These are phyloP conservation scores for Emergomyces orientalis DNA, from an alignment of 2,329 filamentous ascomycete genomes.

Conservation along the genomic window DNA sequence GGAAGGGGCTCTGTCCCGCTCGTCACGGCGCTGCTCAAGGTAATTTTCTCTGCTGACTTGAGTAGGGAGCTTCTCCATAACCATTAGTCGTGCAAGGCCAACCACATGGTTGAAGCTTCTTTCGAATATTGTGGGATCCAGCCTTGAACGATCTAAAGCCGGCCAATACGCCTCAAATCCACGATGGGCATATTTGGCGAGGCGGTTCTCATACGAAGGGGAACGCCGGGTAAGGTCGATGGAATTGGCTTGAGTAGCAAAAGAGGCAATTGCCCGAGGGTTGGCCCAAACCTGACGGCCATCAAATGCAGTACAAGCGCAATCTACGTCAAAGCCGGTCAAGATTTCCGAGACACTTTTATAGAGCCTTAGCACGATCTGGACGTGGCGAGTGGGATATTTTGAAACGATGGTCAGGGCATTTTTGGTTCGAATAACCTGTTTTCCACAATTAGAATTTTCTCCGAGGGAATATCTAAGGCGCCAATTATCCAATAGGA, in stretches of 20 bases:
- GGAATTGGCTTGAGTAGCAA: constrained; percentile 72
- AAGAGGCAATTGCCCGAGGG: constrained; percentile 66
- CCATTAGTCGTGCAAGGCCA: constrained; percentile 67
- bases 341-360: constrained; percentile 75
- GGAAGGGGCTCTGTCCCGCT: constrained; percentile 60
- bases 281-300: constrained; percentile 70
- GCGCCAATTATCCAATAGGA: not conserved
- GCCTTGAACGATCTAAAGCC: constrained; percentile 59
- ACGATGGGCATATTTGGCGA: constrained; percentile 75
- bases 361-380: constrained; percentile 80
- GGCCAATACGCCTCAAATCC: constrained; percentile 81
- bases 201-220: constrained; percentile 76
- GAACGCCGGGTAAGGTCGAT: constrained; percentile 71
- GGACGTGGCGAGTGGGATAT: constrained; percentile 73
- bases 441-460: not conserved
- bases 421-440: constrained; percentile 72
- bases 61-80: constrained; percentile 69
- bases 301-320: constrained; percentile 70
- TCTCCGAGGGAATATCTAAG: not conserved
- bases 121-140: constrained; percentile 83
- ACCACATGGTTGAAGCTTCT: constrained; percentile 65
- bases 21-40: constrained; percentile 57
- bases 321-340: constrained; percentile 82
- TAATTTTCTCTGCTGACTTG: constrained; percentile 60
- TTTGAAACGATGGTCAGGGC: constrained; percentile 77